phyloP scores from a whole-genome alignment of 441 rosid species.

The Gossypium trilobum region DNA sequence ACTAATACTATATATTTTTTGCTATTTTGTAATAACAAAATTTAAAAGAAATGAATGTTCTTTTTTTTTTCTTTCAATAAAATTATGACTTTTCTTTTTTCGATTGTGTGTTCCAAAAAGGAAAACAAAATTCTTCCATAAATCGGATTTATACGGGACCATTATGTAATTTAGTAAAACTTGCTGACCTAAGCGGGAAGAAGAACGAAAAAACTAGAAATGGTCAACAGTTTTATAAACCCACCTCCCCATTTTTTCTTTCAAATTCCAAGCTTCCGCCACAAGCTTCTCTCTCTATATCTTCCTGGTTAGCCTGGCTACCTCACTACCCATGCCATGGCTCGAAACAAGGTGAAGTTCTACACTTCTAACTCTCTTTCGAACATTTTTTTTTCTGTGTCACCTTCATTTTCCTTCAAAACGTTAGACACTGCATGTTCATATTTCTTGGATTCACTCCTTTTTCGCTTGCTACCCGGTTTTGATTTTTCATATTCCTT shows the following conservation, averaged over 20 bases:
- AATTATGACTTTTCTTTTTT: too few species aligned
- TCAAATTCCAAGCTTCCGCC: slow-evolving; percentile 23
- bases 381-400: neutral
- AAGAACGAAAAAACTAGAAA: neutral
- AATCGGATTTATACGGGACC: too few species aligned
- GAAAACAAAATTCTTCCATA: too few species aligned
- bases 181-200: slow-evolving; percentile 24
- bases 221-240: neutral
- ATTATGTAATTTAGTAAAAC: neutral
- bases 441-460: neutral
- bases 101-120: too few species aligned
- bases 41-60: too few species aligned
- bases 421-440: neutral
- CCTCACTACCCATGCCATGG: slow-evolving; percentile 32
- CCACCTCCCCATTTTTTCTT: neutral
- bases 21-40: too few species aligned
- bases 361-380: neutral
- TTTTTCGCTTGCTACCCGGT: neutral
- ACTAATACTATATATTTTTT: too few species aligned
- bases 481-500: neutral
- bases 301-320: neutral
- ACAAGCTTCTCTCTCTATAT: slow-evolving; percentile 15
- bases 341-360: slow-evolving; percentile 48
- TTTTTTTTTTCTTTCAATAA: too few species aligned
- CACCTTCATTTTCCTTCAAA: neutral